These are phyloP conservation scores for Candida tunisiensis DNA, from an alignment of 1,139 yeast species.

Conservation along the genomic window DNA sequence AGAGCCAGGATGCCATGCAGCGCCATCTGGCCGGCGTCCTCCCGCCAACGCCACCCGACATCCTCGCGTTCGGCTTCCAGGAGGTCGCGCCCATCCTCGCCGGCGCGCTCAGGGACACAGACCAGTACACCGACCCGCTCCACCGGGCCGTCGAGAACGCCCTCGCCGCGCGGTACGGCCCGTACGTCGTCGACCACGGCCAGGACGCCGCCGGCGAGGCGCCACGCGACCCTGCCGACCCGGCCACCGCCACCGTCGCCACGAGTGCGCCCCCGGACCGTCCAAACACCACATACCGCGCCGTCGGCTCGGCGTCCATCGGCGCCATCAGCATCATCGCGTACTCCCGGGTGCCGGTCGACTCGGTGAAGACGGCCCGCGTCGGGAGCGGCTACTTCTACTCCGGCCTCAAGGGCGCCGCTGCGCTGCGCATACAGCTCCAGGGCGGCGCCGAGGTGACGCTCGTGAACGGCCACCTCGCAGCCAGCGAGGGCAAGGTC, in stretches of 20 bases:
- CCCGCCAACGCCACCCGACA: constrained; percentile 20
- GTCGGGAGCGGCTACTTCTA: constrained; percentile 27
- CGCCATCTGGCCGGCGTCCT: constrained; percentile 1
- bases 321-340: constrained; percentile 58
- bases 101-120: constrained; percentile 34
- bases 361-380: constrained; percentile 20
- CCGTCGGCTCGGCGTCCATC: constrained; percentile 29
- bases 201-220: too few species aligned
- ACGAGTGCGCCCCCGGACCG: too few species aligned
- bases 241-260: too few species aligned
- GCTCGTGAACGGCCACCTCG: constrained; percentile 52
- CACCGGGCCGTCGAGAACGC: constrained; percentile 26
- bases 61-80: constrained; percentile 58
- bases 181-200: constrained; percentile 19
- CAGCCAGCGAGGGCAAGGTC: constrained; percentile 58
- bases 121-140: constrained; percentile 25
- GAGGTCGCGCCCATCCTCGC: constrained; percentile 55
- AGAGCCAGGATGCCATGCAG: constrained; percentile 10
- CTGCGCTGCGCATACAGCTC: constrained; percentile 34
- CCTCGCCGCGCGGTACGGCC: too few species aligned
- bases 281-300: too few species aligned
- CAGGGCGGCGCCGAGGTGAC: constrained; percentile 25
- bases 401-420: constrained; percentile 64
- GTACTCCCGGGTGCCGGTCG: constrained; percentile 21
- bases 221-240: too few species aligned